phyloP scores from a whole-genome alignment of 208 protist species.

The Acanthamoeba sp. region DNA sequence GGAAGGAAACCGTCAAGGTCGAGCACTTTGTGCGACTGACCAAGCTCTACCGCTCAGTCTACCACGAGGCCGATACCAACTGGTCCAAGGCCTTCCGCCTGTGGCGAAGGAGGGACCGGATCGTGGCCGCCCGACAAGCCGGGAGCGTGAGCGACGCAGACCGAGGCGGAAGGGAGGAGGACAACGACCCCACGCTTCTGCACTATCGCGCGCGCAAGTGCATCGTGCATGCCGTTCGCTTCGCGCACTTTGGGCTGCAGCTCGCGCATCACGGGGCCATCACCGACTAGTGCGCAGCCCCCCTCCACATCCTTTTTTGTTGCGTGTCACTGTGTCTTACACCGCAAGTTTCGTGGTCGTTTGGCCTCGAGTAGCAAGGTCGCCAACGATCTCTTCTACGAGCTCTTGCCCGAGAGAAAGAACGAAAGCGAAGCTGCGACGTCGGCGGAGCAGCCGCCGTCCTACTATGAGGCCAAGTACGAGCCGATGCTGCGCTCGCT shows the following conservation, averaged over 20 bases:
- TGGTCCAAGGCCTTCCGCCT: constrained; percentile 18
- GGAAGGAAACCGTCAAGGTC: not conserved
- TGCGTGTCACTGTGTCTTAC: not conserved
- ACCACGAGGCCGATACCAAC: constrained; percentile 19
- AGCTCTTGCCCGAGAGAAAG: not conserved
- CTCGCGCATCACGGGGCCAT: not conserved
- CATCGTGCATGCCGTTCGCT: constrained; percentile 18
- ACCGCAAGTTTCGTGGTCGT: too few relatives aligned
- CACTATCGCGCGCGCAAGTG: constrained; percentile 25
- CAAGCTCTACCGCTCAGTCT: constrained; percentile 44
- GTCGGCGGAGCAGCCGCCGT: not conserved
- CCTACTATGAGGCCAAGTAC: constrained; percentile 29
- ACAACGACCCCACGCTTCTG: not conserved
- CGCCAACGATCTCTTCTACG: constrained; percentile 18
- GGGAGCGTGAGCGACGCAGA: not conserved
- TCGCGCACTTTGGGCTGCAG: not conserved
- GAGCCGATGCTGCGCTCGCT: not conserved
- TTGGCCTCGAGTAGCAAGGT: not conserved
- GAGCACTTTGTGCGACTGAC: not conserved
- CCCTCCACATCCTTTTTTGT: not conserved
- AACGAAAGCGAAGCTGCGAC: not conserved
- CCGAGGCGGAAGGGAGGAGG: not conserved
- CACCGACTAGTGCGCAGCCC: not conserved
- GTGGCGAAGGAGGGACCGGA: not conserved
- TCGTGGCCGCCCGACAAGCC: not conserved